These are phyloP conservation scores for Trametes sanguinea DNA, from an alignment of 768 basidiomycete species.

Conservation along the genomic window DNA sequence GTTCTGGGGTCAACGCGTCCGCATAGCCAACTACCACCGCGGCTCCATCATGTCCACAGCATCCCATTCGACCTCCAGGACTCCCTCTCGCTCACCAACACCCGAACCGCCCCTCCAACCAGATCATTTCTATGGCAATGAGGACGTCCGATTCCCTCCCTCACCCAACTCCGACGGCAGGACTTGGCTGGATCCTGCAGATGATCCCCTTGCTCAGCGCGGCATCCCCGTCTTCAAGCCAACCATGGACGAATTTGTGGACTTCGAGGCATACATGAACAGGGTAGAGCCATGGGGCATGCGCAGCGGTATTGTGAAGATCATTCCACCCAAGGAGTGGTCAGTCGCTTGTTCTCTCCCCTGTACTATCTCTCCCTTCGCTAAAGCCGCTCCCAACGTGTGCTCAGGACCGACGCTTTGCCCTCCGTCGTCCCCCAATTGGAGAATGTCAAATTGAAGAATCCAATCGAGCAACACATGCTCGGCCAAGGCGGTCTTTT, in stretches of 20 bases:
- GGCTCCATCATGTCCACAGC: constrained; percentile 26
- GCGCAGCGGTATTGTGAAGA: constrained; percentile 91
- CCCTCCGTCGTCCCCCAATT: constrained; percentile 76
- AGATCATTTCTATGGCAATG: constrained; percentile 79
- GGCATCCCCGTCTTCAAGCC: constrained; percentile 98
- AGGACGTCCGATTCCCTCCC: constrained; percentile 45
- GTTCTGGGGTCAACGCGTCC: not conserved
- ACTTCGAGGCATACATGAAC: constrained; percentile 91
- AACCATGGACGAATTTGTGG: constrained; percentile 85
- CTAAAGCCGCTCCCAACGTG: constrained; percentile 22
- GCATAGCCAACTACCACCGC: not conserved
- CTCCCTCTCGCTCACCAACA: constrained; percentile 56
- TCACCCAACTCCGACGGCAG: constrained; percentile 66
- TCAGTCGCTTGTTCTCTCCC: constrained; percentile 39
- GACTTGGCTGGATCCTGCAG: constrained; percentile 70
- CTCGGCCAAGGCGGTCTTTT: constrained; percentile 84
- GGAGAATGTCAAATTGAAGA: constrained; percentile 72
- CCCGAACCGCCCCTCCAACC: constrained; percentile 57
- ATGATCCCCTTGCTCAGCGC: constrained; percentile 78
- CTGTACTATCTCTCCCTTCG: constrained; percentile 20
- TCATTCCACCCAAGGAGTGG: constrained; percentile 96
- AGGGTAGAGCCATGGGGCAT: constrained; percentile 88
- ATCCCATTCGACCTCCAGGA: constrained; percentile 36
- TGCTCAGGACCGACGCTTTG: constrained; percentile 66
- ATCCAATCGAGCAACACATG: constrained; percentile 94